These are phyloP conservation scores for Gliomastix tumulicola DNA, from an alignment of 2,329 filamentous ascomycete species.

Conservation along the genomic window DNA sequence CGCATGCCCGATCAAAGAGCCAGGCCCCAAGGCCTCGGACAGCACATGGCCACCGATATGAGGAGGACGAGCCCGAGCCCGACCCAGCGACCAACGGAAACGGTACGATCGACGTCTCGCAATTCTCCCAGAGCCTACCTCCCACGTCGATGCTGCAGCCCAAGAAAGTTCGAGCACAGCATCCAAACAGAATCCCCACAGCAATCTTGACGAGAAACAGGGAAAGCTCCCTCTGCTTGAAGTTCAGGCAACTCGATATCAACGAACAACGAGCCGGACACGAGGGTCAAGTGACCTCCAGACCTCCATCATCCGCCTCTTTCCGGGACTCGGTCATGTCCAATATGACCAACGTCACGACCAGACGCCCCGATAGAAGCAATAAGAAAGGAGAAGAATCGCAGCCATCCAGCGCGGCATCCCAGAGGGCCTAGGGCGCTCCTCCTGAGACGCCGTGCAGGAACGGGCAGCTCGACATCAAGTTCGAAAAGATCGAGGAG, in stretches of 20 bases:
- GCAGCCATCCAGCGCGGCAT: too few species aligned
- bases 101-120: constrained; percentile 21
- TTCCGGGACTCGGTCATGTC: constrained; percentile 13
- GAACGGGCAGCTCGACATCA: constrained; percentile 19
- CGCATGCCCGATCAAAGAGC: constrained; percentile 35
- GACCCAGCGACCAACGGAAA: constrained; percentile 22
- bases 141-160: constrained; percentile 9
- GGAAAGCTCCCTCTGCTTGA: constrained; percentile 35
- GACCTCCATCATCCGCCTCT: constrained; percentile 10
- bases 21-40: constrained; percentile 27
- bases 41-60: constrained; percentile 30
- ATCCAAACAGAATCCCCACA: constrained; percentile 11
- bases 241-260: constrained; percentile 31
- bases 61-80: constrained; percentile 29
- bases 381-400: too few species aligned
- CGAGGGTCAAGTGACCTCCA: constrained; percentile 41
- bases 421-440: constrained; percentile 20
- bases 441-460: constrained; percentile 23
- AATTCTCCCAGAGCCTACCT: constrained; percentile 6
- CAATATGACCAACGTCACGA: constrained; percentile 16
- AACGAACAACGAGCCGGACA: constrained; percentile 17
- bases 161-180: constrained; percentile 14
- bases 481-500: constrained; percentile 22
- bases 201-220: constrained; percentile 21
- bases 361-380: constrained; percentile 16